Evolutionary conservation across 345 rosid genomes (phyloP).

Genomic region (Lumnitzera racemosa): DNA sequence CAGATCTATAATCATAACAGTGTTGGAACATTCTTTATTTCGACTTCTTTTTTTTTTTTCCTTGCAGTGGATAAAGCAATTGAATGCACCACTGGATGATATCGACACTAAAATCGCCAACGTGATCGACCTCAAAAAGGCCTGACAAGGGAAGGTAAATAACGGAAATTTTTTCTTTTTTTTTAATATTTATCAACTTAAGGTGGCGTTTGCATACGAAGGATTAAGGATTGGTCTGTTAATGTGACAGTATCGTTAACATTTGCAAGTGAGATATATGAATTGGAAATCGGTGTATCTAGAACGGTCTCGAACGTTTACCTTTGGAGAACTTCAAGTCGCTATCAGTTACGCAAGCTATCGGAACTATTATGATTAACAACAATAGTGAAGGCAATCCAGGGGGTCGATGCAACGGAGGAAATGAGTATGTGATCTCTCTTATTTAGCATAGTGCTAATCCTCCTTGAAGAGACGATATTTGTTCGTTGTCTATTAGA

Average conservation of each 20-base stretch:
- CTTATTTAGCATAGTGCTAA: background rate
- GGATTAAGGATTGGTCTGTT: too few species aligned
- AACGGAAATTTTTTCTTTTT: background rate
- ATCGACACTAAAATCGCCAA: constrained; percentile 83
- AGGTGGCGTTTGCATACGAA: too few species aligned
- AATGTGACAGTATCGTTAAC: background rate
- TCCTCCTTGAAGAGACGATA: too few species aligned
- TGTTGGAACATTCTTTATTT: background rate
- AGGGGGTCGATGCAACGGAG: constrained; percentile 96
- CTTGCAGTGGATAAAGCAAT: constrained; percentile 73
- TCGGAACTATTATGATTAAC: constrained; percentile 94
- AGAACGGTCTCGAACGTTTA: constrained; percentile 82
- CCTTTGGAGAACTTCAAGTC: constrained; percentile 97
- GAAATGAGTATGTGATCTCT: constrained; percentile 61
- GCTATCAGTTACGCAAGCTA: constrained; percentile 89
- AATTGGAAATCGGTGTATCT: background rate
- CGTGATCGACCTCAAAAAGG: constrained; percentile 89
- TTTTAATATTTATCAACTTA: too few species aligned
- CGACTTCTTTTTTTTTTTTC: constrained; percentile 3
- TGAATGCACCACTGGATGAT: constrained; percentile 73
- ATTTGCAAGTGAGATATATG: background rate
- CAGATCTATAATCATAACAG: constrained; percentile 1
- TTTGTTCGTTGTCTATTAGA: too few species aligned
- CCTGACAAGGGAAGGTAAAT: constrained; percentile 96
- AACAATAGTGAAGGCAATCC: constrained; percentile 97